Conservation (phyloP, 1,139 yeast species). For the Candida sanyaensis region DNA sequence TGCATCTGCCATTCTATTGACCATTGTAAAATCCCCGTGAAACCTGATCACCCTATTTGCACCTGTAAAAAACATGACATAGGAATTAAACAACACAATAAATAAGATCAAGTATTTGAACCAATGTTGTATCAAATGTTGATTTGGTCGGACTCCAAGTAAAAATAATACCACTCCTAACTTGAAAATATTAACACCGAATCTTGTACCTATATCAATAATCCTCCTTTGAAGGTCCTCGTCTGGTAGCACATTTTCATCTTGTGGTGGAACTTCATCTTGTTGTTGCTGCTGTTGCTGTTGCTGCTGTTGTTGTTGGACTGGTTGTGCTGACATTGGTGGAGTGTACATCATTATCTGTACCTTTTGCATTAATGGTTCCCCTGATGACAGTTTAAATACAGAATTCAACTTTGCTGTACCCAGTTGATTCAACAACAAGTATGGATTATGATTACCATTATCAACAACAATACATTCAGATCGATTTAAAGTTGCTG, state of each 20-base stretch:
- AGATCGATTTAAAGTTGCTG: constrained; percentile 33
- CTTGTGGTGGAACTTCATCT: neutral
- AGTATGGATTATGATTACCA: constrained; percentile 35
- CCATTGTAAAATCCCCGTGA: neutral
- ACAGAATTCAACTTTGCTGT: constrained; percentile 25
- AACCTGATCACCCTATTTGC: constrained; percentile 10
- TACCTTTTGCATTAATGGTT: constrained; percentile 23
- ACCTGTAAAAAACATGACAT: constrained; percentile 14
- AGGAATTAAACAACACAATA: constrained; percentile 10
- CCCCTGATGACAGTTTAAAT: constrained; percentile 17
- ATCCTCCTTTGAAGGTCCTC: constrained; percentile 12
- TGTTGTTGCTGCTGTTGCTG: neutral
- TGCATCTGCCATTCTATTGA: constrained; percentile 12
- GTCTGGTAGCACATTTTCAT: neutral
- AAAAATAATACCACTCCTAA: constrained; percentile 9
- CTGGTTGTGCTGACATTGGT: neutral
- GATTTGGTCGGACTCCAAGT: constrained; percentile 12
- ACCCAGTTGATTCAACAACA: constrained; percentile 40
- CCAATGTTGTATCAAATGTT: constrained; percentile 15
- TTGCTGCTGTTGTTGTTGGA: neutral
- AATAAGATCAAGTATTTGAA: constrained; percentile 9
- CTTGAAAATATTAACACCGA: constrained; percentile 10
- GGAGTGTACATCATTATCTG: constrained; percentile 14
- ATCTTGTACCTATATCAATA: constrained; percentile 10
- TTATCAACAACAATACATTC: constrained; percentile 48